These are phyloP conservation scores for Metschnikowia baotianmanensis DNA, from an alignment of 805 yeast species.

Conservation along the genomic window DNA sequence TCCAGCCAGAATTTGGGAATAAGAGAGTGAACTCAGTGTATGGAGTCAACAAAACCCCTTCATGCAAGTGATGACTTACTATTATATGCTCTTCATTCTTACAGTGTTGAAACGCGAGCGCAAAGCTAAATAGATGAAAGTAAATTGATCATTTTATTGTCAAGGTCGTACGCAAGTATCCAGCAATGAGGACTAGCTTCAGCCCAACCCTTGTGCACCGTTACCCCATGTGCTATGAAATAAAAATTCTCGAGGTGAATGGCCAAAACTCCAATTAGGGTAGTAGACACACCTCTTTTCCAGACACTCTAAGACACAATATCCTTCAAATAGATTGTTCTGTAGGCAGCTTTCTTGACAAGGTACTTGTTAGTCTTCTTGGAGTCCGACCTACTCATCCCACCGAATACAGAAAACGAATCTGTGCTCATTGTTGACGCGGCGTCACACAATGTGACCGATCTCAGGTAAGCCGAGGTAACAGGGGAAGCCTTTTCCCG, in stretches of 20 bases:
- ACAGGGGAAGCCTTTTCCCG: conserved; percentile 9
- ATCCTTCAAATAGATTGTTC: conserved; percentile 19
- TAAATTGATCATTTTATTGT: background rate
- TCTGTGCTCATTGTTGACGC: conserved; percentile 3
- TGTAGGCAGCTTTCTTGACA: conserved; percentile 26
- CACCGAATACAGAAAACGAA: background rate
- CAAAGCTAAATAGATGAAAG: background rate
- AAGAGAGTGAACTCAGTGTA: conserved; percentile 20
- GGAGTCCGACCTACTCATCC: conserved; percentile 5
- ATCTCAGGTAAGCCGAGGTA: conserved; percentile 12
- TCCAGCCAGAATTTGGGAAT: conserved; percentile 83
- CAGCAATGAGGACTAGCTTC: too few species aligned
- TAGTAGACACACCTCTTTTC: background rate
- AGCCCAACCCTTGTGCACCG: too few species aligned
- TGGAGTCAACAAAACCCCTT: conserved; percentile 29
- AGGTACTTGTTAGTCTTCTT: conserved; percentile 24
- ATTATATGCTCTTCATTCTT: background rate
- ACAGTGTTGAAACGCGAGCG: background rate
- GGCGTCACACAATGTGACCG: background rate
- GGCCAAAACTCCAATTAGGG: conserved; percentile 9
- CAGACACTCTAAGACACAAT: conserved; percentile 3
- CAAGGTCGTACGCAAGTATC: background rate
- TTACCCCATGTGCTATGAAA: too few species aligned
- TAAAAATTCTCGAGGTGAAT: conserved; percentile 14
- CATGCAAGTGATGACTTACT: conserved; percentile 7